These are phyloP conservation scores for Tinospora cordifolia DNA, from an alignment of 164 flowering plant genomes.

Conservation along the genomic window DNA sequence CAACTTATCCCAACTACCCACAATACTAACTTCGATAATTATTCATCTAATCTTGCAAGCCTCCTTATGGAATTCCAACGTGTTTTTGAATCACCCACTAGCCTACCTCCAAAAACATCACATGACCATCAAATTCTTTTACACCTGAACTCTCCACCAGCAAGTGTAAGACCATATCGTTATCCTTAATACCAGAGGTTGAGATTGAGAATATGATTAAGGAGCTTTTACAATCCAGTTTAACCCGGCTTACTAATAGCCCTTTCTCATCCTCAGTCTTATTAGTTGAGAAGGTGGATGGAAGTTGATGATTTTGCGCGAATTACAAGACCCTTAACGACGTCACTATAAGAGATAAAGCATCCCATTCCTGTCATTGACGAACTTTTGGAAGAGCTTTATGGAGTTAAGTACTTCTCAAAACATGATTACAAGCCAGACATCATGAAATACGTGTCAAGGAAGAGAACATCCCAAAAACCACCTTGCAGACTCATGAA, in stretches of 20 bases:
- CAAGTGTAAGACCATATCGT: slow-evolving; percentile 9
- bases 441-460: background rate
- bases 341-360: slow-evolving; percentile 12
- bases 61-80: slow-evolving; percentile 7
- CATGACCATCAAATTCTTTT: slow-evolving; percentile 10
- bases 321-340: slow-evolving; percentile 13
- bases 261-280: slow-evolving; percentile 12
- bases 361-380: slow-evolving; percentile 17
- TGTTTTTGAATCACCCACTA: slow-evolving; percentile 4
- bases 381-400: slow-evolving; percentile 20
- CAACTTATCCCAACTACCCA: slow-evolving; percentile 1
- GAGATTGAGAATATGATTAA: slow-evolving; percentile 5
- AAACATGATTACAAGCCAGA: background rate
- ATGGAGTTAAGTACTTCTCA: background rate
- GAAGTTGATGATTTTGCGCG: slow-evolving; percentile 11
- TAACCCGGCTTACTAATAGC: slow-evolving; percentile 6
- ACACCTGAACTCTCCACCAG: background rate
- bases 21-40: background rate
- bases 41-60: background rate
- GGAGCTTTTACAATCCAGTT: background rate
- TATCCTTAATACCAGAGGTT: slow-evolving; percentile 13
- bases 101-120: slow-evolving; percentile 6
- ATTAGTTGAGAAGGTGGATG: too few relatives aligned
- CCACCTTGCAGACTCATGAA: background rate
- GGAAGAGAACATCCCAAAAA: background rate